Evolutionary conservation across 148 eudicot genomes (phyloP), one percentile per base, ranked within the genome.

Genomic region (Silene latifolia): DNA sequence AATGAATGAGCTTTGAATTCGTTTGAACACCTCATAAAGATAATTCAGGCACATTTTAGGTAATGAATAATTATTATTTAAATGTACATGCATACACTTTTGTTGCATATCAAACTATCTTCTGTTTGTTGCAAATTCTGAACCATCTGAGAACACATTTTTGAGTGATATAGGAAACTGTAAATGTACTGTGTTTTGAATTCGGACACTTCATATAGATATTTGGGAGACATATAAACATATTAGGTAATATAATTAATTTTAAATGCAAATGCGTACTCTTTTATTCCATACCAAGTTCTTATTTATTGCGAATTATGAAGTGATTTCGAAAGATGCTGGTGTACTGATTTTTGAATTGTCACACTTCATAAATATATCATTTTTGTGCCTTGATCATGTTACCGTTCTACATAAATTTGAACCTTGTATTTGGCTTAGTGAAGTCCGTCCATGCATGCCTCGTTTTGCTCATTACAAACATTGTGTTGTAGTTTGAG

Each of bases 1-100:
- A 90, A 20, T 77, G 0, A 5, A 25, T 19, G 3, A 32, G 27
- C 64, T 20, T 57, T 1, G 54, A 17, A 32, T 12, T 51, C 17
- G 13, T 29, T 51, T 18, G 32, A 29, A 42, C 15, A 63, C 67
- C 42, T 39, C 3, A 6, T 19, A 20, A 60, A 8, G 63, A 10
- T 20, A 39, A n/a, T 51, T 51, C 56, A 13, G 56, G 56, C 56
- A 51, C 56, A 51, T 51, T 51, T 51, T 13, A 95, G 99, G 99
- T 95, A 90, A 20, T 77, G 65, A 72, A 66, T 25, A 8, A 29
- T 42, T 23, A 4, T 66, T 29, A 27, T 4, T 53, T 63, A 56
- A 20, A 46, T 69, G 48, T 35, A 20, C 24, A 23, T 23, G 10
- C 15, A 19, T 63, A 21, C 12, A 39, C 8, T 3, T 58, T 58